Evolutionary conservation across 352 stramenopile species (phyloP).

Genomic region (Pythium biforme): DNA sequence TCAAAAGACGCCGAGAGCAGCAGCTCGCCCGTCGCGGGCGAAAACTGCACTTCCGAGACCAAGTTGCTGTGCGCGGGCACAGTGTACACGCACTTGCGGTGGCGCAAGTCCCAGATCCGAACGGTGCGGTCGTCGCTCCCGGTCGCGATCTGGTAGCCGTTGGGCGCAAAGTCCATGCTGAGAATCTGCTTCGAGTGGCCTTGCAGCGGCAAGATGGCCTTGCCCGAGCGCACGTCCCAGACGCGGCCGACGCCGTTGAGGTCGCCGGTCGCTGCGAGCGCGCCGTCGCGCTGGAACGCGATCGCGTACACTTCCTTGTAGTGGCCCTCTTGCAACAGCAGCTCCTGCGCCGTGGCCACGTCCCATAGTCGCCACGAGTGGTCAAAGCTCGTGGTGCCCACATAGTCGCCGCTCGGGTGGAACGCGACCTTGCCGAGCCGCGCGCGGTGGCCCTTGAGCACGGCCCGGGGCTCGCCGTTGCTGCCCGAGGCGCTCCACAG

Average conservation of each 20-base stretch:
- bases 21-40: constrained; percentile 77
- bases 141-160: constrained; percentile 93
- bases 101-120: constrained; percentile 95
- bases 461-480: constrained; percentile 43
- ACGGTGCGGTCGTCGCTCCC: constrained; percentile 96
- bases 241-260: constrained; percentile 92
- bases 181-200: constrained; percentile 96
- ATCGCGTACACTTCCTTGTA: constrained; percentile 94
- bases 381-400: constrained; percentile 96
- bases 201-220: constrained; percentile 85
- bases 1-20: constrained; percentile 94
- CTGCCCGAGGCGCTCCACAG: constrained; percentile 62
- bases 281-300: constrained; percentile 95
- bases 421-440: constrained; percentile 90
- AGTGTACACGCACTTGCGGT: constrained; percentile 89
- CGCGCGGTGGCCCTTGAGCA: constrained; percentile 69
- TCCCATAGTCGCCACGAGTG: constrained; percentile 98
- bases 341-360: constrained; percentile 87
- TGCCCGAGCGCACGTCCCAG: constrained; percentile 96
- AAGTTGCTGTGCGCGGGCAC: constrained; percentile 95
- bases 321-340: constrained; percentile 97
- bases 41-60: constrained; percentile 92
- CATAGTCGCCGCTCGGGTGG: constrained; percentile 91
- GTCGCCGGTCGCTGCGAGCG: constrained; percentile 93
- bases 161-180: constrained; percentile 91